These are phyloP conservation scores for Phascolomyces articulosus DNA, from an alignment of 371 early-diverging fungal genomes.

Conservation along the genomic window DNA sequence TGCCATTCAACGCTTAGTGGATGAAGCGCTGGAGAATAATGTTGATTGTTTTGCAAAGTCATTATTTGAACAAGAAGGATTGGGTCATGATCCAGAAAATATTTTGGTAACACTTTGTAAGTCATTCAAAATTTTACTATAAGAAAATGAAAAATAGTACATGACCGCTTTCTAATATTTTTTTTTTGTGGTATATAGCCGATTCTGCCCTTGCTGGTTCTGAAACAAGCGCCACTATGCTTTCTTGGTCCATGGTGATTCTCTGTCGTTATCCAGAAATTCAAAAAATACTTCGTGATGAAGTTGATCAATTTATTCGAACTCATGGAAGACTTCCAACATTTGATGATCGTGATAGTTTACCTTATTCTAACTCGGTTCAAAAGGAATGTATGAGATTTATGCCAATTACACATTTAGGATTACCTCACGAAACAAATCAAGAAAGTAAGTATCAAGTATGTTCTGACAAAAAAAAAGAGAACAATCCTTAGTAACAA, in stretches of 20 bases:
- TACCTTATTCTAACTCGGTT: slow-evolving; percentile 16
- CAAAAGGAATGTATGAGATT: slow-evolving; percentile 30
- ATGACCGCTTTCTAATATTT: too few relatives aligned
- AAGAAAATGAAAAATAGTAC: slow-evolving; percentile 18
- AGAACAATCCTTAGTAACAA: too few relatives aligned
- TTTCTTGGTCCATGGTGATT: slow-evolving; percentile 13
- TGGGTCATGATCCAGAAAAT: slow-evolving; percentile 17
- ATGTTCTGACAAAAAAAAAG: background rate
- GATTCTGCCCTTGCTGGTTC: slow-evolving; percentile 19
- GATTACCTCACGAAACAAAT: slow-evolving; percentile 17
- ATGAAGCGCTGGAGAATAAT: slow-evolving; percentile 3
- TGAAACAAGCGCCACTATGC: slow-evolving; percentile 17
- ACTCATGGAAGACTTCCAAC: slow-evolving; percentile 18
- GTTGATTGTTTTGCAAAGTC: slow-evolving; percentile 17
- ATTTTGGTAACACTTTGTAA: slow-evolving; percentile 23
- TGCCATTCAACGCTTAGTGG: background rate
- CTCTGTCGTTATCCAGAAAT: slow-evolving; percentile 18
- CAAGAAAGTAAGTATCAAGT: slow-evolving; percentile 29
- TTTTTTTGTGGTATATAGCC: background rate
- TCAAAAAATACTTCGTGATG: slow-evolving; percentile 15
- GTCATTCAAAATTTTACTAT: too few relatives aligned
- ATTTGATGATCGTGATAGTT: slow-evolving; percentile 15
- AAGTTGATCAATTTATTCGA: slow-evolving; percentile 18
- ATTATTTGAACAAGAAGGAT: slow-evolving; percentile 16
- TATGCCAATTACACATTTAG: slow-evolving; percentile 12